Conservation (phyloP, 192 early-diverging fungal species). For the Backusella psychrophila region DNA sequence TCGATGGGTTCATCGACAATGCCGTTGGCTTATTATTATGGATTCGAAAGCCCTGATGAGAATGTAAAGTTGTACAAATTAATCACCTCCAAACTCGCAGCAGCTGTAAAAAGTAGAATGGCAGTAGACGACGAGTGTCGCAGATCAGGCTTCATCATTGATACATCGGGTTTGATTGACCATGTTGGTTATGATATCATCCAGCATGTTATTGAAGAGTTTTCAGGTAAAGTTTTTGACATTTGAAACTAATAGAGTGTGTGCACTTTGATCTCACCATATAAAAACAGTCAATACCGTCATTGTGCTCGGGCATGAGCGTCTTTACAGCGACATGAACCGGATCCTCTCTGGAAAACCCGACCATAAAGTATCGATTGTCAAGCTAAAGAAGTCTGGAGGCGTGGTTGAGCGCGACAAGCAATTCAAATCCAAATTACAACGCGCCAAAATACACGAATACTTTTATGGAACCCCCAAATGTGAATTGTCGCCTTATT, state of each 20-base stretch:
- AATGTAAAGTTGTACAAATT: slow-evolving; percentile 82
- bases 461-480: slow-evolving; percentile 93
- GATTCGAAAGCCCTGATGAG: slow-evolving; percentile 69
- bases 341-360: slow-evolving; percentile 45
- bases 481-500: slow-evolving; percentile 79
- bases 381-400: slow-evolving; percentile 92
- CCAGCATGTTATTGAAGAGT: slow-evolving; percentile 65
- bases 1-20: slow-evolving; percentile 62
- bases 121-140: slow-evolving; percentile 59
- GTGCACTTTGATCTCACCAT: background rate
- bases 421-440: slow-evolving; percentile 61
- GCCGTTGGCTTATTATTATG: slow-evolving; percentile 91
- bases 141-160: slow-evolving; percentile 78
- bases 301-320: slow-evolving; percentile 90
- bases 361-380: slow-evolving; percentile 51
- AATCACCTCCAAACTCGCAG: slow-evolving; percentile 61
- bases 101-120: slow-evolving; percentile 61
- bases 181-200: slow-evolving; percentile 71
- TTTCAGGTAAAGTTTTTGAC: slow-evolving; percentile 53
- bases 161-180: slow-evolving; percentile 85
- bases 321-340: slow-evolving; percentile 82
- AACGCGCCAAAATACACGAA: slow-evolving; percentile 75
- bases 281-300: slow-evolving; percentile 66
- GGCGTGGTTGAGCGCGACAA: slow-evolving; percentile 91
- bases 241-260: background rate